A percentile compares a stretch with the other conserved stretches of the same genome.
phyloP scores from a whole-genome alignment of 371 early-diverging fungal genomes.

The Zychaea mexicana region DNA sequence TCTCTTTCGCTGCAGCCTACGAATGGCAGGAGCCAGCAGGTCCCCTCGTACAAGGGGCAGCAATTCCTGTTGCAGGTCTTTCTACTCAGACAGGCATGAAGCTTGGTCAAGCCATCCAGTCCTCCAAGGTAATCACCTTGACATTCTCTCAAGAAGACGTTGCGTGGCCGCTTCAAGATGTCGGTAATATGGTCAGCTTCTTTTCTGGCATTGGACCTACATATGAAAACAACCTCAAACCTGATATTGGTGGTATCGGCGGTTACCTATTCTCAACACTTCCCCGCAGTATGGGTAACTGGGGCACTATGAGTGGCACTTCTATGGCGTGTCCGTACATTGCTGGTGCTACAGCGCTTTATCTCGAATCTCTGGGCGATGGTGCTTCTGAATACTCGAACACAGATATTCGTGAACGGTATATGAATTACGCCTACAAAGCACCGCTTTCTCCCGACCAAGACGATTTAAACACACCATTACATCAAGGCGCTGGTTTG shows the following conservation, averaged over 20 bases:
- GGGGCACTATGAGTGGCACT: conserved; percentile 64
- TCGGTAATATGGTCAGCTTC: conserved; percentile 40
- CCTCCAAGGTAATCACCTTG: neutral
- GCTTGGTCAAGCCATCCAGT: conserved; percentile 23
- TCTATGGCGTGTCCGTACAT: conserved; percentile 66
- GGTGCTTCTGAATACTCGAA: neutral
- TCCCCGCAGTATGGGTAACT: conserved; percentile 36
- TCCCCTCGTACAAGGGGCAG: conserved; percentile 9
- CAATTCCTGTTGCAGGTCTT: conserved; percentile 40
- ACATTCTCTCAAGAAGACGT: neutral
- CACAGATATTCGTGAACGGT: conserved; percentile 33
- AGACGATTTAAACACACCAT: conserved; percentile 26
- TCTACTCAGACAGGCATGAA: conserved; percentile 4
- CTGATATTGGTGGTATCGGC: conserved; percentile 68
- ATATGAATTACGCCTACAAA: conserved; percentile 49
- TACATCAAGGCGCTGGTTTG: conserved; percentile 72
- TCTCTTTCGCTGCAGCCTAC: conserved; percentile 34
- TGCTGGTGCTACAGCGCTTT: conserved; percentile 64
- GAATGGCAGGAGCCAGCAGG: conserved; percentile 11
- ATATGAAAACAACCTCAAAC: conserved; percentile 45
- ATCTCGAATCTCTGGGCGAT: conserved; percentile 31
- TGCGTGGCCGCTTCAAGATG: conserved; percentile 5
- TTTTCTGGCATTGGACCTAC: conserved; percentile 53
- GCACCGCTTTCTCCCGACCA: conserved; percentile 17
- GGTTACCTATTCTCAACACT: conserved; percentile 71